Base-by-base conservation (phyloP, 176 grass and related monocot species). In the Carex pumila region DNA sequence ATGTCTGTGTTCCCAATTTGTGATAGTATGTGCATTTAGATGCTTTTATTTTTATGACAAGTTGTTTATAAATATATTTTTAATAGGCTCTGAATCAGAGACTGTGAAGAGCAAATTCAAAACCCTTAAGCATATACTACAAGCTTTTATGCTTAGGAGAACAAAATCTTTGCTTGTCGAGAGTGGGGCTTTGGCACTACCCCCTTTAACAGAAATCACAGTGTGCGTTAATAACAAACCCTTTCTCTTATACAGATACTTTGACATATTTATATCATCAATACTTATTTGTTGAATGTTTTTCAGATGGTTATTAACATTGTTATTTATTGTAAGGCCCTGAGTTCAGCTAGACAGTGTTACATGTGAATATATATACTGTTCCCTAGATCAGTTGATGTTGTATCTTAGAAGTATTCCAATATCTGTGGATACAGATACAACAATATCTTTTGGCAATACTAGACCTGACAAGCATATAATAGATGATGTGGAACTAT, bases 121-220 rank as follows among this genome's bases (percentile, higher is more conserved):
- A 90, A 73, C 89, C 79, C 89, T 98, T 56, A 98, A 92, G 88
- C 86, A 93, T 87, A 71, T 94, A 84, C 64, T 98, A 77, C 90
- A 67, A 79, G 95, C 92, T 88, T 94, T 98, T 94, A 94, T 98
- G 95, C 89, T 98, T 31, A 88, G 89, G 52, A 81, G 92, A 58
- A 98, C 95, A 85, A 98, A 98, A 90, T 71, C 86, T 58, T 74
- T 90, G 84, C 89, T 98, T 82, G 85, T 98, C 52, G 52, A 93
- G 86, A 91, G 73, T 36, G 92, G 95, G 81, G 87, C 79, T 87
- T 86, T 98, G 62, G 78, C 83, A 39, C 81, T 98, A 79, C 92
- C 95, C 88, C 87, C 90, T 79, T 84, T 98, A 81, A 94, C 95
- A 50, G 92, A 98, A 88, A 82, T 94, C 65, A 94, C 95, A 85